Evolutionary conservation across 1,139 yeast genomes (phyloP).

Genomic region (Debaryomycetaceae sp.): DNA sequence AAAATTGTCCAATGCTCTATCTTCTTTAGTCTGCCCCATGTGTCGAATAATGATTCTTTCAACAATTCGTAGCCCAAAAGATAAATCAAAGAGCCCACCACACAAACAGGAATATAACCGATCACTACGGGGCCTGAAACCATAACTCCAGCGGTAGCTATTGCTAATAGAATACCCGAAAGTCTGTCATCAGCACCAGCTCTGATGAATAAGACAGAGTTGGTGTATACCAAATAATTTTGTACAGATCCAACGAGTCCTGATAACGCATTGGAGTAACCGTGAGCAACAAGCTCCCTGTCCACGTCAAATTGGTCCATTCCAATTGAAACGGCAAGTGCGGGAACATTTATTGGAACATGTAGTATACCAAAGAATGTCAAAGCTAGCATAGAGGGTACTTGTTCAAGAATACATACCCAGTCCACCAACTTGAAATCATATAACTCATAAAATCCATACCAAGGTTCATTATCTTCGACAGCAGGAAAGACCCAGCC

Average conservation of each 20-base stretch:
- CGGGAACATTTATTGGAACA: constrained; percentile 97
- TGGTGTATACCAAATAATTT: constrained; percentile 91
- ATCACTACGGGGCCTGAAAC: constrained; percentile 87
- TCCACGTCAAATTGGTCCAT: constrained; percentile 88
- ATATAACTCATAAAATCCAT: constrained; percentile 71
- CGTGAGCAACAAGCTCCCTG: constrained; percentile 91
- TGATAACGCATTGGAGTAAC: constrained; percentile 82
- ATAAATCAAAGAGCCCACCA: constrained; percentile 89
- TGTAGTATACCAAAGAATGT: constrained; percentile 94
- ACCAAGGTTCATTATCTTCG: constrained; percentile 78
- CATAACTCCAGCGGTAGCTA: constrained; percentile 79
- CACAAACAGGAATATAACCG: constrained; percentile 91
- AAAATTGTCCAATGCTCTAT: constrained; percentile 84
- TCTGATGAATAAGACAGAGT: constrained; percentile 82
- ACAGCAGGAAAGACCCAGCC: constrained; percentile 88
- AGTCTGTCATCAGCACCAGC: constrained; percentile 91
- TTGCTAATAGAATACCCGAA: constrained; percentile 83
- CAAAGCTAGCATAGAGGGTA: constrained; percentile 93
- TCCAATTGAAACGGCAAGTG: constrained; percentile 85
- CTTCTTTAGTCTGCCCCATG: constrained; percentile 67
- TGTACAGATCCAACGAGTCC: constrained; percentile 87
- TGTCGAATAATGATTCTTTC: constrained; percentile 82
- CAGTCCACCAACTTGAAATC: constrained; percentile 70
- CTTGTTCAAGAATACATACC: constrained; percentile 60
- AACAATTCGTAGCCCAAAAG: constrained; percentile 85